Percentiles rank a stretch among this genome's conserved stretches.
These are phyloP conservation scores for Globisporangium nodosum DNA, from an alignment of 352 stramenopile genomes.

Conservation along the genomic window DNA sequence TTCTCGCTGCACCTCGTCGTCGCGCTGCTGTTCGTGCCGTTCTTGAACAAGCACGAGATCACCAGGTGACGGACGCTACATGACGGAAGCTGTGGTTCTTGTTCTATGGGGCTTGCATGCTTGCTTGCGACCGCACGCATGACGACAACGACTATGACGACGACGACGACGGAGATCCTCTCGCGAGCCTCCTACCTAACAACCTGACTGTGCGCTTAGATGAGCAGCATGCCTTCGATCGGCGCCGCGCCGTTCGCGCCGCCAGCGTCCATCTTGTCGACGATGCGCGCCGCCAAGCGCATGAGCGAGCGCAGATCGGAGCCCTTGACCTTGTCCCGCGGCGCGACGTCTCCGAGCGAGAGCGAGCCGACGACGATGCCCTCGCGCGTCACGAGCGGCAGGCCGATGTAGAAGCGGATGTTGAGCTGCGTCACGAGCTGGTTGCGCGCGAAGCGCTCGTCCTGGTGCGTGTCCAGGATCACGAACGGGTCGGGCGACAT, in stretches of 20 bases:
- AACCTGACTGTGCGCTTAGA: background rate
- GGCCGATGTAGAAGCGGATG: slow-evolving; percentile 74
- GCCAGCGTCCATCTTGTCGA: slow-evolving; percentile 67
- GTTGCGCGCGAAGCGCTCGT: slow-evolving; percentile 76
- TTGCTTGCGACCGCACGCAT: slow-evolving; percentile 1
- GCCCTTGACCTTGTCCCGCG: slow-evolving; percentile 58
- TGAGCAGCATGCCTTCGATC: slow-evolving; percentile 16
- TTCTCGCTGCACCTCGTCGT: slow-evolving; percentile 38
- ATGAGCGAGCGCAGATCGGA: slow-evolving; percentile 62
- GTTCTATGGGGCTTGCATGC: background rate
- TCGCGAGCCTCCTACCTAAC: background rate
- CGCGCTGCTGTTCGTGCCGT: slow-evolving; percentile 50
- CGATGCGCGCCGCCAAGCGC: slow-evolving; percentile 59
- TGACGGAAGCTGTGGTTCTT: background rate
- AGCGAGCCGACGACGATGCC: slow-evolving; percentile 67
- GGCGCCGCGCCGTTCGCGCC: slow-evolving; percentile 11
- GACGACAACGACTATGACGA: slow-evolving; percentile 1
- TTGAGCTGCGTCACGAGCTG: slow-evolving; percentile 61
- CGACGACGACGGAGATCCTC: background rate
- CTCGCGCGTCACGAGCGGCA: slow-evolving; percentile 68
- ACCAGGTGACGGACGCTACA: background rate
- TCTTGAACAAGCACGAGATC: slow-evolving; percentile 52
- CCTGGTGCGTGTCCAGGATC: slow-evolving; percentile 66
- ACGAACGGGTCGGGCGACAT: slow-evolving; percentile 71
- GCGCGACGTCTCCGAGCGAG: slow-evolving; percentile 57